Conservation (phyloP, 1,284 basidiomycete genomes). For the Cerioporus squamosus region DNA sequence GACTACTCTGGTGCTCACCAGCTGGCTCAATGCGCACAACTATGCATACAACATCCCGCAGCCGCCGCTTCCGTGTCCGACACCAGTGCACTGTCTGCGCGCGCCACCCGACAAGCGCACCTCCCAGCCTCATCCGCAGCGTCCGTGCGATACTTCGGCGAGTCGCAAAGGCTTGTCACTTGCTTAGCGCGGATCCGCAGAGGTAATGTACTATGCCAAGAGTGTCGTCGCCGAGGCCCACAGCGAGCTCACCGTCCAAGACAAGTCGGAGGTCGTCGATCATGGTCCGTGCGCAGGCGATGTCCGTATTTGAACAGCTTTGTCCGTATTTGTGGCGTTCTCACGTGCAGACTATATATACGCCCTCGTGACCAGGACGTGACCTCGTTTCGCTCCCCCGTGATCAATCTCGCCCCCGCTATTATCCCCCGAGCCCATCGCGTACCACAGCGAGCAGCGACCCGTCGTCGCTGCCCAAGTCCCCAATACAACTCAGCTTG, state of each 20-base stretch:
- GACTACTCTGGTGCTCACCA: not conserved
- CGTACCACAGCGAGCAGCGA: constrained; percentile 24
- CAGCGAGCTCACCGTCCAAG: not conserved
- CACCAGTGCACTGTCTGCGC: no score
- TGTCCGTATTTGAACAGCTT: constrained; percentile 28
- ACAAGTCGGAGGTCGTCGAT: not conserved
- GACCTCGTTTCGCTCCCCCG: constrained; percentile 40
- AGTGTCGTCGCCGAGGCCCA: not conserved
- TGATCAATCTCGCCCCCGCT: constrained; percentile 36
- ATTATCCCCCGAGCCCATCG: constrained; percentile 27
- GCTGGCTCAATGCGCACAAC: no score
- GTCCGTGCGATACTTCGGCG: no score
- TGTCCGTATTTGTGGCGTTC: constrained; percentile 34
- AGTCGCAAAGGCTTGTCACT: no score
- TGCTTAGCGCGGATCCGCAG: not conserved
- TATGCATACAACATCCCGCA: not conserved
- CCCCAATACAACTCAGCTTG: constrained; percentile 1
- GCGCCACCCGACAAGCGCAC: no score
- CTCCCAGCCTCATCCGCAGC: no score
- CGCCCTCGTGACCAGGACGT: constrained; percentile 37
- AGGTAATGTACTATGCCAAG: not conserved
- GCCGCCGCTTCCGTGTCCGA: no score
- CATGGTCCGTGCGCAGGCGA: constrained; percentile 30
- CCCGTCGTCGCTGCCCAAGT: constrained; percentile 10
- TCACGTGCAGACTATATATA: constrained; percentile 40